A percentile compares a stretch with the other conserved stretches of the same genome.
Evolutionary conservation across 768 basidiomycete species (phyloP).

Genomic region (Mycena albidolilacea): DNA sequence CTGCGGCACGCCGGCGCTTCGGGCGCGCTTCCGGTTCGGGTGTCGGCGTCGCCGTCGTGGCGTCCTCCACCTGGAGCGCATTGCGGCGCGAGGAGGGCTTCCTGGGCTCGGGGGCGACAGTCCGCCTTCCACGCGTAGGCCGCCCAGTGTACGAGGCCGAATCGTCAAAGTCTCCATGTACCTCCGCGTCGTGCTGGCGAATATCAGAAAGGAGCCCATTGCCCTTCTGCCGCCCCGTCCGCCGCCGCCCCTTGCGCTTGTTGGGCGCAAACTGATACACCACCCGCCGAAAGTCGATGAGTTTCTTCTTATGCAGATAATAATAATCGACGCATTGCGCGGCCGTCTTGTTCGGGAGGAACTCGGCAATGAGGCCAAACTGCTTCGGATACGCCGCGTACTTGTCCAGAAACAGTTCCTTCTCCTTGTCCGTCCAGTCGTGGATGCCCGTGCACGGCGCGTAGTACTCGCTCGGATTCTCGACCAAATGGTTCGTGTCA

Average conservation of each 20-base stretch:
- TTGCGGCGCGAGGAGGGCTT: constrained; percentile 34
- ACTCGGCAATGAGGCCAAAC: constrained; percentile 91
- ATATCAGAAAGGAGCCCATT: constrained; percentile 89
- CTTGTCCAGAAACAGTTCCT: constrained; percentile 81
- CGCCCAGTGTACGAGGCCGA: constrained; percentile 55
- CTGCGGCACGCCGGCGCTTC: constrained; percentile 45
- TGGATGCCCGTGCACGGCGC: constrained; percentile 79
- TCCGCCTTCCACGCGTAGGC: constrained; percentile 59
- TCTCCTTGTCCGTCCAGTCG: constrained; percentile 92
- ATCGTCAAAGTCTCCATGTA: constrained; percentile 52
- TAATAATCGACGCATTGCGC: constrained; percentile 94
- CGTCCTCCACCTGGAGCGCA: constrained; percentile 52
- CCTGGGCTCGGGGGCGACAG: constrained; percentile 34
- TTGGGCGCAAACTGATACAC: constrained; percentile 76
- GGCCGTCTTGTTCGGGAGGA: constrained; percentile 86
- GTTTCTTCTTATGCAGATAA: constrained; percentile 93
- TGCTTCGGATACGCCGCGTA: constrained; percentile 93
- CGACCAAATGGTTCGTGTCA: constrained; percentile 88
- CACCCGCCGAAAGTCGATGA: constrained; percentile 88
- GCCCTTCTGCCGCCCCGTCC: constrained; percentile 82
- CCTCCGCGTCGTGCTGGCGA: constrained; percentile 78
- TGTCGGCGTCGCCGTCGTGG: constrained; percentile 61
- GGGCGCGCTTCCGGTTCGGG: constrained; percentile 61
- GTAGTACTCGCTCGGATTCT: constrained; percentile 85
- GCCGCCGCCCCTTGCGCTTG: constrained; percentile 70